Evolutionary conservation across 495 filamentous ascomycete species (phyloP), one percentile per base, ranked within the genome.

Genomic region (Parachaetomium inaequale): DNA sequence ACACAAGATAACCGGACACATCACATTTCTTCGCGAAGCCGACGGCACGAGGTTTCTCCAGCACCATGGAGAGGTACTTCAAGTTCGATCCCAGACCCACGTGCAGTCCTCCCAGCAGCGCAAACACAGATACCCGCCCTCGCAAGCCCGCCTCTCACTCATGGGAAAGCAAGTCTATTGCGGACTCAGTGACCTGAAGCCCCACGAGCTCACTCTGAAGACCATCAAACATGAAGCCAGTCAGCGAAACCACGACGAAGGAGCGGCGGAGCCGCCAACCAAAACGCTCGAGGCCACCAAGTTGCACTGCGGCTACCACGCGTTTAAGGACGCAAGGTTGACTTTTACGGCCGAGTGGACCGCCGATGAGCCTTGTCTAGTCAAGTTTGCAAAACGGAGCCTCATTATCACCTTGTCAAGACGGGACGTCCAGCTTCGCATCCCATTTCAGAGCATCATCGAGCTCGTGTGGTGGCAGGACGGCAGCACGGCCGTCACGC

Each of bases 261-360:
- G 34, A 17, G 1, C 63, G 17, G 15, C 45, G 4, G 47, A 58
- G 34, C 56, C 54, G 1, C 57, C 55, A 3, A 59, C 72, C 8
- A 45, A 26, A 38, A 32, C 23, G 12, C 79, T 84, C 34, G 47
- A 69, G 0, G 56, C 75, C 32, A 21, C 42, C 5, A 49, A 55
- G 19, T 32, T 82, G 7, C 76, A 72, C 12, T 87, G 82, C 65
- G 85, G 85, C 3, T 72, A 80, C 55, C 81, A 80, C 68, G 66
- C 67, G 32, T 85, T 82, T 52, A 31, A 62, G 3, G 57, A 70
- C 1, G 65, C 66, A 0, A 63, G 67, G 2, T 68, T 85, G 17
- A 66, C 70, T 14, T 86, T 84, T 58, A 65, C 75, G 0, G 61
- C 76, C 2, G 77, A 86, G 54, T 76, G 81, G 29, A 58, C 68